These are phyloP conservation scores for Pleurotus giganteus DNA, from an alignment of 768 basidiomycete species.

Conservation along the genomic window DNA sequence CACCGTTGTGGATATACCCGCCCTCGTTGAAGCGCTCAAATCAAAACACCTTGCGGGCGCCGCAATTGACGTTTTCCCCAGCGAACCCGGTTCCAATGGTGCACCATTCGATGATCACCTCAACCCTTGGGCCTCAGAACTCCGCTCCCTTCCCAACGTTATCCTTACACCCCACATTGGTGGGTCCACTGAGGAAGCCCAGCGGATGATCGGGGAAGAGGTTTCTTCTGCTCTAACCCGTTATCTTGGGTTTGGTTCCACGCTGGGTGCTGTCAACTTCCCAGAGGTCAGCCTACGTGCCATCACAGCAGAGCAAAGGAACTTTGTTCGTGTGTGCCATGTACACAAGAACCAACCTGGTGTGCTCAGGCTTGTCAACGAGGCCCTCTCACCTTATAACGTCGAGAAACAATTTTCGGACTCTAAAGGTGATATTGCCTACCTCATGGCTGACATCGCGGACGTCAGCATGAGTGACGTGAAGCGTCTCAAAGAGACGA, in stretches of 20 bases:
- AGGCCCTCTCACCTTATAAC: constrained; percentile 91
- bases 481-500: constrained; percentile 71
- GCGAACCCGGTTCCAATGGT: constrained; percentile 91
- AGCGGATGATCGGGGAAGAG: constrained; percentile 95
- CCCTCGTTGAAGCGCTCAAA: constrained; percentile 76
- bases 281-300: constrained; percentile 96
- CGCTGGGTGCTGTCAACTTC: constrained; percentile 95
- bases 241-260: constrained; percentile 91
- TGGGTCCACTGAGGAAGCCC: constrained; percentile 98
- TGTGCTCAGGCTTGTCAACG: constrained; percentile 94
- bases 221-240: constrained; percentile 82
- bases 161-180: constrained; percentile 99
- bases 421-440: constrained; percentile 89
- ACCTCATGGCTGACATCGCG: constrained; percentile 96
- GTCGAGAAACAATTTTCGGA: constrained; percentile 99
- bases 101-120: constrained; percentile 85
- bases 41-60: constrained; percentile 89
- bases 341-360: constrained; percentile 95
- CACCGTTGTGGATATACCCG: constrained; percentile 92
- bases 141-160: constrained; percentile 81
- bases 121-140: constrained; percentile 77
- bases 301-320: constrained; percentile 80
- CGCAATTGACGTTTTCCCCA: constrained; percentile 90
- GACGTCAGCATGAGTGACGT: constrained; percentile 83
- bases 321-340: constrained; percentile 87